phyloP scores from a whole-genome alignment of 371 early-diverging fungal genomes.

The Capillidium heterosporum region DNA sequence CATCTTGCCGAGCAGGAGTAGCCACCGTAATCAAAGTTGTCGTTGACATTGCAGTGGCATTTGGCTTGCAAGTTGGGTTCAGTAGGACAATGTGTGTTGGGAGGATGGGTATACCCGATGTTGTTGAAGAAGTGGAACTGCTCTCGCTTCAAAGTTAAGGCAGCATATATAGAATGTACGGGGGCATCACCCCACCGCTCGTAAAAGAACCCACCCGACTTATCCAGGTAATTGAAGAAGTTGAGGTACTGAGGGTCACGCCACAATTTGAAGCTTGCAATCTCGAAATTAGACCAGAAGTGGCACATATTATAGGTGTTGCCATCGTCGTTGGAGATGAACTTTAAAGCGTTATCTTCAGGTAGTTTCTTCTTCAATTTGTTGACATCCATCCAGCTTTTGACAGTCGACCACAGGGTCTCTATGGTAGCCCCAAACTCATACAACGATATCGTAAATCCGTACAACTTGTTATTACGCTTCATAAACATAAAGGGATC shows the following conservation, averaged over 20 bases:
- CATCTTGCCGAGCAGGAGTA: conserved; percentile 1
- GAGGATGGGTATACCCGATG: conserved; percentile 59
- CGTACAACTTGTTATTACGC: conserved; percentile 65
- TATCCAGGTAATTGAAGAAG: conserved; percentile 67
- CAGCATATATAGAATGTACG: conserved; percentile 80
- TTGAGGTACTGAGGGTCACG: conserved; percentile 49
- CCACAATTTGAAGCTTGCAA: conserved; percentile 62
- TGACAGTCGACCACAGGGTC: conserved; percentile 48
- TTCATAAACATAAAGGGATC: conserved; percentile 78
- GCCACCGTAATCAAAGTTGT: conserved; percentile 7
- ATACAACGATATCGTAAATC: conserved; percentile 48
- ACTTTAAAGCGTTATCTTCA: conserved; percentile 6
- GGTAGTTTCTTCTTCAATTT: neutral
- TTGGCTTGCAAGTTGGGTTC: conserved; percentile 22
- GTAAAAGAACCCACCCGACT: conserved; percentile 77
- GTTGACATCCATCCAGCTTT: conserved; percentile 13
- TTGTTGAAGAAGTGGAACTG: conserved; percentile 88
- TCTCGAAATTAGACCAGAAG: conserved; percentile 88
- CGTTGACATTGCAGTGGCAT: conserved; percentile 7
- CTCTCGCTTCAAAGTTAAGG: conserved; percentile 48
- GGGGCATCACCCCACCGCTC: conserved; percentile 97
- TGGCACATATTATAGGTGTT: conserved; percentile 45
- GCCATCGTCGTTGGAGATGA: conserved; percentile 8
- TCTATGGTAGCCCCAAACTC: conserved; percentile 65
- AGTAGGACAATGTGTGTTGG: conserved; percentile 51